Percentiles rank a stretch among this genome's conserved stretches.
phyloP scores from a whole-genome alignment of 2,329 filamentous ascomycete genomes.

The Waltergamsia citrina region DNA sequence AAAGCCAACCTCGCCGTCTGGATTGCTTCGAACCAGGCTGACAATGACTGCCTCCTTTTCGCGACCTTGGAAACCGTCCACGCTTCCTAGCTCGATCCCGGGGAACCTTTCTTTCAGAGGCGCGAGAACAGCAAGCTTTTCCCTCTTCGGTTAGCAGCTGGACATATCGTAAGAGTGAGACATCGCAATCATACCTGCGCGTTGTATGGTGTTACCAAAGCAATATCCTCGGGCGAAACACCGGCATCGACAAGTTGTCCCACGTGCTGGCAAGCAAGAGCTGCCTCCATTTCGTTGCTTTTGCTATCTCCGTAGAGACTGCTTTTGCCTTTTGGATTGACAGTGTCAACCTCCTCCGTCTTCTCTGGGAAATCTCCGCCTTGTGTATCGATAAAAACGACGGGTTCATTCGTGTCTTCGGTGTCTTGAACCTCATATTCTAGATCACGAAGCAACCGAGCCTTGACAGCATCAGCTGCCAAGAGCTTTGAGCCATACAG shows the following conservation, averaged over 20 bases:
- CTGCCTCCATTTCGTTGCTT: slow-evolving; percentile 85
- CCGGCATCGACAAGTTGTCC: slow-evolving; percentile 67
- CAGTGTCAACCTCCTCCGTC: slow-evolving; percentile 54
- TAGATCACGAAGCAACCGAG: slow-evolving; percentile 65
- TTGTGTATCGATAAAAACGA: slow-evolving; percentile 95
- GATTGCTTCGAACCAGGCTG: slow-evolving; percentile 87
- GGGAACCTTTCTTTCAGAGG: slow-evolving; percentile 73
- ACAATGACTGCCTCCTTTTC: slow-evolving; percentile 95
- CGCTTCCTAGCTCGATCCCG: slow-evolving; percentile 87
- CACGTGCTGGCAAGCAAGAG: slow-evolving; percentile 72
- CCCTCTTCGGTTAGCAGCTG: neutral
- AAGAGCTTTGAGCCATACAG: slow-evolving; percentile 76
- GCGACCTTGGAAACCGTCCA: slow-evolving; percentile 93
- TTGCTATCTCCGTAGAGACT: slow-evolving; percentile 55
- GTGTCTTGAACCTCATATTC: slow-evolving; percentile 68
- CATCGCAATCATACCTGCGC: slow-evolving; percentile 52
- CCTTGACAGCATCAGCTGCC: slow-evolving; percentile 70
- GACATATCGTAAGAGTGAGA: slow-evolving; percentile 2
- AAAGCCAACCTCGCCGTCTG: slow-evolving; percentile 82
- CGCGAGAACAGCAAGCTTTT: slow-evolving; percentile 65
- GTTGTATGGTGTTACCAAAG: slow-evolving; percentile 93
- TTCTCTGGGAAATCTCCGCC: slow-evolving; percentile 86
- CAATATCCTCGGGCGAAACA: slow-evolving; percentile 74
- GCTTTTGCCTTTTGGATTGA: slow-evolving; percentile 32
- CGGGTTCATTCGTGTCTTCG: slow-evolving; percentile 78